phyloP scores from a whole-genome alignment of 2,329 filamentous ascomycete species.

The Trichoderma harzianum region DNA sequence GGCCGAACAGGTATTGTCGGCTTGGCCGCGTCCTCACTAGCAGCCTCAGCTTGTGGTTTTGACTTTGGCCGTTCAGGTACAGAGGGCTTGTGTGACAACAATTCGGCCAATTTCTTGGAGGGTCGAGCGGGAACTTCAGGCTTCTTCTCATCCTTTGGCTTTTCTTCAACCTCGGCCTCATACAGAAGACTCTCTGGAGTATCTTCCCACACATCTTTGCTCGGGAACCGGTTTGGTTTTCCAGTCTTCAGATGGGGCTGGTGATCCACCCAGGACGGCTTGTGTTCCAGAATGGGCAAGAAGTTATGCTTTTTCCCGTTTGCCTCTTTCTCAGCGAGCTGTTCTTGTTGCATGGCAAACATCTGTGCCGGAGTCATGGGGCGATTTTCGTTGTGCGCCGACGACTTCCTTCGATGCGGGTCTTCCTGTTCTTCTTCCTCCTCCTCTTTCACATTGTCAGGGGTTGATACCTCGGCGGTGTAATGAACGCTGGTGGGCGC shows the following conservation, averaged over 20 bases:
- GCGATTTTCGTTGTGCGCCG: slow-evolving; percentile 29
- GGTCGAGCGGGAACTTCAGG: slow-evolving; percentile 29
- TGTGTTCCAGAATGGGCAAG: slow-evolving; percentile 30
- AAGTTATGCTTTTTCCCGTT: slow-evolving; percentile 30
- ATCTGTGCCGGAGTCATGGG: slow-evolving; percentile 58
- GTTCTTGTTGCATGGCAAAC: slow-evolving; percentile 64
- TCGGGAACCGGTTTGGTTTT: slow-evolving; percentile 72
- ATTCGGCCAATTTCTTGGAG: slow-evolving; percentile 39
- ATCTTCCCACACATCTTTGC: slow-evolving; percentile 93
- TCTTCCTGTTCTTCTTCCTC: slow-evolving; percentile 22
- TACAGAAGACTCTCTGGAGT: slow-evolving; percentile 78
- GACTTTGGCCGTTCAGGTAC: slow-evolving; percentile 55
- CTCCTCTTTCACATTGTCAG: slow-evolving; percentile 47
- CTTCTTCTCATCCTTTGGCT: slow-evolving; percentile 27
- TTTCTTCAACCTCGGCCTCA: slow-evolving; percentile 64
- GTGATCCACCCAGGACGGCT: slow-evolving; percentile 44
- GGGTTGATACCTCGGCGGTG: slow-evolving; percentile 79
- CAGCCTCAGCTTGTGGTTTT: slow-evolving; percentile 40
- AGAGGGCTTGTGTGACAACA: slow-evolving; percentile 35
- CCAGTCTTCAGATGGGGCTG: slow-evolving; percentile 51
- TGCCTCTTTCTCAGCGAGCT: slow-evolving; percentile 57
- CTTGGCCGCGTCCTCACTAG: slow-evolving; percentile 53
- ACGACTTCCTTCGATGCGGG: slow-evolving; percentile 26
- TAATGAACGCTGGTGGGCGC: slow-evolving; percentile 79
- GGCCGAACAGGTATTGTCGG: slow-evolving; percentile 61